A percentile compares a stretch with the other conserved stretches of the same genome.
Conservation (phyloP, 352 stramenopile species). For the Globisporangium uncinulatum region DNA sequence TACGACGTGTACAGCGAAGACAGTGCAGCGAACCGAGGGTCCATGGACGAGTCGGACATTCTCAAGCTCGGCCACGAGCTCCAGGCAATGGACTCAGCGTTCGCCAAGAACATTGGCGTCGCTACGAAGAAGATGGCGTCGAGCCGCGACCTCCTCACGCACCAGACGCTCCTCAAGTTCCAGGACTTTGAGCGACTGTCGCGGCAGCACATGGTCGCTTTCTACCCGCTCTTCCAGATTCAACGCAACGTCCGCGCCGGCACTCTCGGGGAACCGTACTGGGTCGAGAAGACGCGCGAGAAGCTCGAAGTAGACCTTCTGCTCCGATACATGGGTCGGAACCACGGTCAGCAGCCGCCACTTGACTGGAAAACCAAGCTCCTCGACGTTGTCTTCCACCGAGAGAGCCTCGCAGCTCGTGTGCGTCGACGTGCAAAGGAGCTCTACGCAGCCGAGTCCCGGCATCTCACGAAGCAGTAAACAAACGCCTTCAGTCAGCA, state of each 20-base stretch:
- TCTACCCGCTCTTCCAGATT: slow-evolving; percentile 47
- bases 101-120: slow-evolving; percentile 38
- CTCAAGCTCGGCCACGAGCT: slow-evolving; percentile 32
- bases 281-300: slow-evolving; percentile 37
- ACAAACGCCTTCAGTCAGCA: neutral
- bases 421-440: slow-evolving; percentile 28
- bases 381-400: slow-evolving; percentile 20
- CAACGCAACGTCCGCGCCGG: slow-evolving; percentile 33
- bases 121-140: slow-evolving; percentile 32
- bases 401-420: slow-evolving; percentile 19
- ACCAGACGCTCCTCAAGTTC: slow-evolving; percentile 27
- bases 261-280: slow-evolving; percentile 43
- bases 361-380: slow-evolving; percentile 32
- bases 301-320: slow-evolving; percentile 28
- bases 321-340: slow-evolving; percentile 31
- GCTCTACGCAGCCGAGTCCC: slow-evolving; percentile 25
- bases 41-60: slow-evolving; percentile 33
- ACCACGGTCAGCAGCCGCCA: slow-evolving; percentile 30
- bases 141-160: slow-evolving; percentile 16
- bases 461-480: neutral
- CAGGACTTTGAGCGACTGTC: slow-evolving; percentile 49
- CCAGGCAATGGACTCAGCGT: slow-evolving; percentile 32
- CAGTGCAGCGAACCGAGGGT: neutral
- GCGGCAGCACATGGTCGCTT: slow-evolving; percentile 35
- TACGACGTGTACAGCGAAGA: slow-evolving; percentile 42